These are phyloP conservation scores for Diaporthe citrichinensis DNA, from an alignment of 2,329 filamentous ascomycete species.

Conservation along the genomic window DNA sequence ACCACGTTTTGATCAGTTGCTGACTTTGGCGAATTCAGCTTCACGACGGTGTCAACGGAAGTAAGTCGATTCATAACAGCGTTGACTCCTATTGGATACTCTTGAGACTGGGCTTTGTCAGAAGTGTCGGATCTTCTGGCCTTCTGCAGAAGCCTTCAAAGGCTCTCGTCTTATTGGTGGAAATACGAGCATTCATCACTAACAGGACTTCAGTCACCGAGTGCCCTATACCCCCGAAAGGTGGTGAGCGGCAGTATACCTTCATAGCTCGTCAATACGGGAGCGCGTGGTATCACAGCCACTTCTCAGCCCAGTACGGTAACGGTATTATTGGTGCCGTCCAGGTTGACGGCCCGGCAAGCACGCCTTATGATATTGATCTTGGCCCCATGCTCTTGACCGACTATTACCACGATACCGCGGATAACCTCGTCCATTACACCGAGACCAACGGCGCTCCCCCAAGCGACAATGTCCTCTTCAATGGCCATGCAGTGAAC, in stretches of 20 bases:
- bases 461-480: slow-evolving; percentile 57
- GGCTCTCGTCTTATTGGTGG: too few relatives aligned
- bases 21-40: slow-evolving; percentile 44
- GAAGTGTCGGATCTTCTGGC: background rate
- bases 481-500: slow-evolving; percentile 60
- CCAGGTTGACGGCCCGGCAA: slow-evolving; percentile 62
- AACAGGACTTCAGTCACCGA: slow-evolving; percentile 50
- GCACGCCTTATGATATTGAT: slow-evolving; percentile 64
- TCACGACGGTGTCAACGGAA: slow-evolving; percentile 62
- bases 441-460: slow-evolving; percentile 49
- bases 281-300: slow-evolving; percentile 61
- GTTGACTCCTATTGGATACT: background rate
- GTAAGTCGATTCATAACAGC: background rate
- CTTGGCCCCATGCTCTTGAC: slow-evolving; percentile 63
- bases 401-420: slow-evolving; percentile 63
- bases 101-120: background rate
- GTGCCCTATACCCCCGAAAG: slow-evolving; percentile 56
- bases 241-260: slow-evolving; percentile 52
- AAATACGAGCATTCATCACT: background rate
- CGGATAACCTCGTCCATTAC: slow-evolving; percentile 47
- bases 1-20: background rate
- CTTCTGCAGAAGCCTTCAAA: background rate
- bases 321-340: slow-evolving; percentile 65
- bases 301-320: slow-evolving; percentile 61
- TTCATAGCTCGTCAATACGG: slow-evolving; percentile 58